Evolutionary conservation across 2,329 filamentous ascomycete genomes (phyloP), one percentile per base, ranked within the genome.

Genomic region (Pyricularia pennisetigena): DNA sequence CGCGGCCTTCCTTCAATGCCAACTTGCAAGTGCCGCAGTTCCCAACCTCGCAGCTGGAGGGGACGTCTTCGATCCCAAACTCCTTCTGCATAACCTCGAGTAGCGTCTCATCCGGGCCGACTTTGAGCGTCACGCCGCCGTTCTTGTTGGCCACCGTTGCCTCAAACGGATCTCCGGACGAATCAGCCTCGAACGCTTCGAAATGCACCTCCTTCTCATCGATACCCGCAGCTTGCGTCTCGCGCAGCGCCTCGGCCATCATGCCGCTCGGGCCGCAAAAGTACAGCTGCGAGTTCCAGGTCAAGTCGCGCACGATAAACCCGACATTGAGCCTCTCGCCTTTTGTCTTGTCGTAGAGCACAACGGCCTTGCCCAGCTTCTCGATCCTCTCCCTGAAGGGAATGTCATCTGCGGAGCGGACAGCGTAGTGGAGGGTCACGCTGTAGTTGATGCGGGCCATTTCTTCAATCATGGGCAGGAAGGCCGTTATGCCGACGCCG

Each of bases 401-500:
- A 0, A 87, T 74, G 0, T 79, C 78, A 0, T 79, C 78, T 0
- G 74, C 73, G 0, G 79, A 81, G 9, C 83, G 81, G 16, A 89
- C 83, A 0, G 83, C 86, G 70, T 87, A 89, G 76, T 90, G 87
- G 59, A 90, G 75, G 26, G 79, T 78, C 54, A 81, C 82, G 68
- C 82, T 81, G 74, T 77, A 83, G 72, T 86, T 80, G 69, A 84
- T 82, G 4, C 72, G 35, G 20, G 76, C 73, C 69, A 81, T 81
- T 0, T 32, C 67, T 65, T 82, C 76, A 3, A 86, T 73, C 28
- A 86, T 77, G 0, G 78, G 72, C 9, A 90, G 73, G 70, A 90
- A 90, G 0, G 88, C 88, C 1, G 88, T 90, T 70, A 90, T 84
- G 0, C 88, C 88, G 32, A 90, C 86, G 0, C 88, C 88, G 10